These are phyloP conservation scores for Backusella psychrophila DNA, from an alignment of 192 early-diverging fungal genomes.

Conservation along the genomic window DNA sequence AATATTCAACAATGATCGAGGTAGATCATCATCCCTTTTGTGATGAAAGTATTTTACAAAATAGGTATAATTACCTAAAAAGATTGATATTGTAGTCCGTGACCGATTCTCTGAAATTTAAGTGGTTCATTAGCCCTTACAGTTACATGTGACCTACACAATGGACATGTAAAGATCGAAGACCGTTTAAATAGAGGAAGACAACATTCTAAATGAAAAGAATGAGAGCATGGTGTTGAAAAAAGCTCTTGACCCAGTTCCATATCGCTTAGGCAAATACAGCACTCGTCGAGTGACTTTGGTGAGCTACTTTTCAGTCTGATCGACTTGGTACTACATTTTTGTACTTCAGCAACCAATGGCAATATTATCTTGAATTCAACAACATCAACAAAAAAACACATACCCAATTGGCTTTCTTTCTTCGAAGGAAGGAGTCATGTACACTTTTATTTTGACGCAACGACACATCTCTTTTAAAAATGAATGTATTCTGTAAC, in stretches of 20 bases:
- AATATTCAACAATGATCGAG: neutral
- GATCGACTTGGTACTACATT: neutral
- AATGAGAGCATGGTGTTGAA: neutral
- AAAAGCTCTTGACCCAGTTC: neutral
- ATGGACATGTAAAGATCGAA: neutral
- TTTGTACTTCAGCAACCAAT: neutral
- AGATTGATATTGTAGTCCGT: neutral
- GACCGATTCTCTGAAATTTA: neutral
- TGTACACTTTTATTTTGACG: neutral
- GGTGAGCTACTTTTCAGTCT: neutral
- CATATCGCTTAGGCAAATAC: neutral
- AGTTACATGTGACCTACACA: neutral
- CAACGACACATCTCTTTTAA: neutral
- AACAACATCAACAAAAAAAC: neutral
- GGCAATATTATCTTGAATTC: neutral
- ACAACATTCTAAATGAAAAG: neutral
- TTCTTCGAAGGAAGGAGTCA: neutral
- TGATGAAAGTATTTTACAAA: neutral
- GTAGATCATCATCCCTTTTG: neutral
- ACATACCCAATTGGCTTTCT: neutral
- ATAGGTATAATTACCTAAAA: neutral
- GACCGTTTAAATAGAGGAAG: neutral
- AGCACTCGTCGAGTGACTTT: neutral
- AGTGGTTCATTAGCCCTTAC: neutral
- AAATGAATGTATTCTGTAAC: neutral